Evolutionary conservation across 208 protist species (phyloP).

Genomic region (Kentomonas sorsogonicus): DNA sequence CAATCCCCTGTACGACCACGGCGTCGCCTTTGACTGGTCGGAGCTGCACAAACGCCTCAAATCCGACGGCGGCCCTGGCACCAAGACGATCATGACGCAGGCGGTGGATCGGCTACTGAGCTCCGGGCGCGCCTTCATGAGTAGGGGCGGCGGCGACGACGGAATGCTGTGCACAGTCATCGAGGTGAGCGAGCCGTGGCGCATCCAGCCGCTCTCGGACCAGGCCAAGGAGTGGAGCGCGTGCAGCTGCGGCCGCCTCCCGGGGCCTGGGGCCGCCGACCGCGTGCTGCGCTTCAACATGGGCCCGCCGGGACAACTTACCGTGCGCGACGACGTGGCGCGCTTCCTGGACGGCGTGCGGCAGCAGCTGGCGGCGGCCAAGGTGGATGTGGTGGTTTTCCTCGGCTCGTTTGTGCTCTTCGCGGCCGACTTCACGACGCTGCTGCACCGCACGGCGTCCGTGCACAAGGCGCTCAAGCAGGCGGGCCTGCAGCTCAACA

Average conservation of each 20-base stretch:
- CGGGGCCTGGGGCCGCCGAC: too few relatives aligned
- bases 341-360: slow-evolving; percentile 28
- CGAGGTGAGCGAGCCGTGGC: slow-evolving; percentile 43
- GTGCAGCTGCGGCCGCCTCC: too few relatives aligned
- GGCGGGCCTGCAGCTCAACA: slow-evolving; percentile 37
- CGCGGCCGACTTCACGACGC: slow-evolving; percentile 33
- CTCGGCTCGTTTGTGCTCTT: slow-evolving; percentile 46
- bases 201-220: slow-evolving; percentile 40
- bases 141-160: too few relatives aligned
- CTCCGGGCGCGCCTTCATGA: slow-evolving; percentile 8
- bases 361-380: slow-evolving; percentile 25
- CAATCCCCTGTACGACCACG: slow-evolving; percentile 63
- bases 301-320: slow-evolving; percentile 44
- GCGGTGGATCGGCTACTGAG: not conserved
- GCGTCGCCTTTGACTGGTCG: slow-evolving; percentile 60
- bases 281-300: too few relatives aligned
- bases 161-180: too few relatives aligned
- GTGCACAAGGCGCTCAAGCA: slow-evolving; percentile 49
- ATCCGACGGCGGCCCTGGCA: too few relatives aligned
- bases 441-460: slow-evolving; percentile 52
- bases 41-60: slow-evolving; percentile 41
- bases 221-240: slow-evolving; percentile 42
- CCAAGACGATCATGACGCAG: too few relatives aligned
- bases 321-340: slow-evolving; percentile 39
- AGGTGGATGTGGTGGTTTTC: slow-evolving; percentile 31